Evolutionary conservation across 1,284 basidiomycete genomes (phyloP), one percentile per base, ranked within the genome.

Genomic region (Jaminaea rosea): DNA sequence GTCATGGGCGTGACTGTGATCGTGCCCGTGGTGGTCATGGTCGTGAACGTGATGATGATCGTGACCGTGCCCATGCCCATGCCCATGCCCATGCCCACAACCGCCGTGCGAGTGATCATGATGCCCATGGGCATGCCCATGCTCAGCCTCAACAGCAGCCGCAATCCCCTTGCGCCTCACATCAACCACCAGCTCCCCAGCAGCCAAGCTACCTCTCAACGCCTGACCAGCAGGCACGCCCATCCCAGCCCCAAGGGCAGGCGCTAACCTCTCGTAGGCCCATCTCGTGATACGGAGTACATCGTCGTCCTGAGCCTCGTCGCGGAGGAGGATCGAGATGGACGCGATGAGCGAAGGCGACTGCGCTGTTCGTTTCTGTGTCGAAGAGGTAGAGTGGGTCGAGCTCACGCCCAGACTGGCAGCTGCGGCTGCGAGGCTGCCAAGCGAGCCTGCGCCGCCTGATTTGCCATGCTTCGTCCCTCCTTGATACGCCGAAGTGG

Each of bases 151-250:
- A 23, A 11, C 41, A 11, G n/a, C n/a, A 11, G 31, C 47, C 31
- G 31, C 17, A 13, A 26, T 23, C 24, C 64, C 67, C 41, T 69
- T 63, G 7, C 71, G 50, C 31, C 50, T 57, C 1, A 72, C 66
- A 26, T 60, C 41, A 17, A 73, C 56, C 13, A 64, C 63, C 15
- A 73, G 44, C 50, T 73, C 71, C 2, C 71, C 69, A 6, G 67
- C 71, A 10, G 59, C 54, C 42, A 63, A 49, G 10, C 53, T 49
- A 11, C 68, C 69, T 9, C 68, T 54, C 29, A 71, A 21, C 47
- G 59, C 59, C 37, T 71, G 64, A n/a, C 68, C 69, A 13, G 59
- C 62, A 45, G 49, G 44, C 19, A 65, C 44, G 2, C 66, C 62
- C 28, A 58, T 55, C 3, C 58, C 61, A 3, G 68, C 68, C 1